Evolutionary conservation across 768 basidiomycete genomes (phyloP).

Genomic region (Xerocomellus chrysenteron): DNA sequence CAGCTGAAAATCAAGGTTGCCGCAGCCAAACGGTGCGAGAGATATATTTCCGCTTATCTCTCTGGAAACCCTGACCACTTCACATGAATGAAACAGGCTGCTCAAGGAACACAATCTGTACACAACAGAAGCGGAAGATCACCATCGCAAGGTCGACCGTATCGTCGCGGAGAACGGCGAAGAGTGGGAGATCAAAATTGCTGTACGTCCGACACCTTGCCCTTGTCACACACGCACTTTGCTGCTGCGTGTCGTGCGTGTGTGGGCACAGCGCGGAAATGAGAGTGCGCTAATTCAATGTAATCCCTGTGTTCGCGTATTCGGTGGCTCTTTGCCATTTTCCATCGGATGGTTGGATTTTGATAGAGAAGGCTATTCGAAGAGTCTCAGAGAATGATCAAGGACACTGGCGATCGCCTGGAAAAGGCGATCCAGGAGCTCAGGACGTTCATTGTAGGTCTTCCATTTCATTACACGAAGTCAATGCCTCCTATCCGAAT

Average conservation of each 20-base stretch:
- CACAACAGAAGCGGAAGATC: constrained; percentile 59
- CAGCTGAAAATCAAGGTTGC: constrained; percentile 80
- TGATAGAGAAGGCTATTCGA: constrained; percentile 63
- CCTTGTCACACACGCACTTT: constrained; percentile 3
- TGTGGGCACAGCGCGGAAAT: constrained; percentile 29
- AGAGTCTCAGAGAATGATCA: constrained; percentile 81
- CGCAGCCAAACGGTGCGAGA: constrained; percentile 58
- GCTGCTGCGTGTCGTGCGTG: constrained; percentile 17
- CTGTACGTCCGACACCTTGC: constrained; percentile 43
- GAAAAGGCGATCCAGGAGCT: constrained; percentile 63
- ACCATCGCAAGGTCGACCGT: constrained; percentile 59
- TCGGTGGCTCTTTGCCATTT: constrained; percentile 16
- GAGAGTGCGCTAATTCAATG: constrained; percentile 24
- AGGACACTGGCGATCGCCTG: constrained; percentile 61
- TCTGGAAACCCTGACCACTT: constrained; percentile 12
- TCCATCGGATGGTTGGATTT: neutral
- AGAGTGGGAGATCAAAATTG: constrained; percentile 77
- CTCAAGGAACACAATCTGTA: constrained; percentile 70
- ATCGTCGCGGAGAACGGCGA: constrained; percentile 60
- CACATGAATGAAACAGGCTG: constrained; percentile 41
- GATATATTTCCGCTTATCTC: constrained; percentile 17
- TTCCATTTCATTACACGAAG: constrained; percentile 20
- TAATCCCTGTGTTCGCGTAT: constrained; percentile 8
- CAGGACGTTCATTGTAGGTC: constrained; percentile 64
- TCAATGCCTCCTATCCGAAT: constrained; percentile 12